Evolutionary conservation across 352 stramenopile genomes (phyloP).

Genomic region (Globisporangium camurandrum): DNA sequence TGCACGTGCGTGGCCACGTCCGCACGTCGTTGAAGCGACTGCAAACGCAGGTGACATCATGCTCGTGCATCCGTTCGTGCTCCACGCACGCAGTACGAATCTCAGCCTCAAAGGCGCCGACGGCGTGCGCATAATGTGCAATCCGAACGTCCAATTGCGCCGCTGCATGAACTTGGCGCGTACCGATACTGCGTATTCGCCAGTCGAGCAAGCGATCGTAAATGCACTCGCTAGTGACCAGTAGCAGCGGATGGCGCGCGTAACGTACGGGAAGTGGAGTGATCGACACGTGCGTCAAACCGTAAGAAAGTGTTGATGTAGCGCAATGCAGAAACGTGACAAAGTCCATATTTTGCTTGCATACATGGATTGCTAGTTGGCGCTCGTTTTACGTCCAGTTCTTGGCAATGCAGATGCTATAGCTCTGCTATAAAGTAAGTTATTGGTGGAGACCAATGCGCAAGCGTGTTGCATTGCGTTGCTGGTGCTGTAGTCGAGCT

Average conservation of each 20-base stretch:
- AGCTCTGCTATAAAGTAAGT: too few species aligned
- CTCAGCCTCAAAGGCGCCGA: constrained; percentile 35
- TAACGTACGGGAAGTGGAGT: too few species aligned
- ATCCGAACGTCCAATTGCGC: constrained; percentile 48
- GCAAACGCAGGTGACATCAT: constrained; percentile 67
- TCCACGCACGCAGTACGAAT: constrained; percentile 74
- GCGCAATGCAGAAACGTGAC: too few species aligned
- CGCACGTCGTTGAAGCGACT: constrained; percentile 51
- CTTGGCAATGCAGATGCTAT: too few species aligned
- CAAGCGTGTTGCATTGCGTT: constrained; percentile 22
- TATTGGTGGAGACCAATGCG: constrained; percentile 28
- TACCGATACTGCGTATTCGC: constrained; percentile 23
- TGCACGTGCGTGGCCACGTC: constrained; percentile 22
- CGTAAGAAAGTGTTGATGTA: neutral
- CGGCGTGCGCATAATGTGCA: constrained; percentile 68
- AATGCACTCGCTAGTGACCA: constrained; percentile 13
- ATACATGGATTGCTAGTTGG: too few species aligned
- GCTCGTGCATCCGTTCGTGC: constrained; percentile 71
- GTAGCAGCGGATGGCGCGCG: neutral
- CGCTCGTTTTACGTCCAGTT: too few species aligned
- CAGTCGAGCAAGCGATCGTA: constrained; percentile 36
- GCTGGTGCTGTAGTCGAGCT: constrained; percentile 10
- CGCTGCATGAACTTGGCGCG: constrained; percentile 38
- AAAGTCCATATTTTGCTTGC: too few species aligned
- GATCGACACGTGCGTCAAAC: too few species aligned